phyloP scores from a whole-genome alignment of 768 basidiomycete genomes.

The Calocera viscosa region DNA sequence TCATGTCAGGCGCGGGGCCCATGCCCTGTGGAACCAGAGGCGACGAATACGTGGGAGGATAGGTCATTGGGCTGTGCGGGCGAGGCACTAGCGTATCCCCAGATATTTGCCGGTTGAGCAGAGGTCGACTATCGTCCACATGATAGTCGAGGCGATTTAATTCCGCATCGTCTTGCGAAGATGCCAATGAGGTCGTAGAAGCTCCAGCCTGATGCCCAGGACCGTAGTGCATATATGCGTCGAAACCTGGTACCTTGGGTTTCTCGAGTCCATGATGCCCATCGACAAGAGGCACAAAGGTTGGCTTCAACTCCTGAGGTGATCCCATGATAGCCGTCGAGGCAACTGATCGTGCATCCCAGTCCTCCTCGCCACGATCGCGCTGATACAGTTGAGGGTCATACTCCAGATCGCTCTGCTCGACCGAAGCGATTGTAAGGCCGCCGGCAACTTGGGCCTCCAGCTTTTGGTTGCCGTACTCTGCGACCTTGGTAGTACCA shows the following conservation, averaged over 20 bases:
- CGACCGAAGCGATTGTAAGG: constrained; percentile 69
- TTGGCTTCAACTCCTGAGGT: not conserved
- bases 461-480: constrained; percentile 67
- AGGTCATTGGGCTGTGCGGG: not conserved
- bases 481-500: constrained; percentile 53
- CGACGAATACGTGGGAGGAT: not conserved
- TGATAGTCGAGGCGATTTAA: not conserved
- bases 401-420: constrained; percentile 69
- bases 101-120: not conserved
- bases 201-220: constrained; percentile 2
- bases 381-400: constrained; percentile 67
- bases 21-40: constrained; percentile 2
- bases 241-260: constrained; percentile 9
- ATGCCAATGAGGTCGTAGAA: not conserved
- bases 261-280: not conserved
- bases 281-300: not conserved
- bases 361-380: constrained; percentile 75
- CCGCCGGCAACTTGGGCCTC: constrained; percentile 65
- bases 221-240: constrained; percentile 10
- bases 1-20: not conserved
- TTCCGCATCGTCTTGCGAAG: not conserved
- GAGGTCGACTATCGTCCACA: not conserved
- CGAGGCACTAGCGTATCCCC: not conserved
- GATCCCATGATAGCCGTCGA: constrained; percentile 19
- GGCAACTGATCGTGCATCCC: constrained; percentile 66